Evolutionary conservation across 805 yeast species (phyloP).

Genomic region (Suhomyces sp.): DNA sequence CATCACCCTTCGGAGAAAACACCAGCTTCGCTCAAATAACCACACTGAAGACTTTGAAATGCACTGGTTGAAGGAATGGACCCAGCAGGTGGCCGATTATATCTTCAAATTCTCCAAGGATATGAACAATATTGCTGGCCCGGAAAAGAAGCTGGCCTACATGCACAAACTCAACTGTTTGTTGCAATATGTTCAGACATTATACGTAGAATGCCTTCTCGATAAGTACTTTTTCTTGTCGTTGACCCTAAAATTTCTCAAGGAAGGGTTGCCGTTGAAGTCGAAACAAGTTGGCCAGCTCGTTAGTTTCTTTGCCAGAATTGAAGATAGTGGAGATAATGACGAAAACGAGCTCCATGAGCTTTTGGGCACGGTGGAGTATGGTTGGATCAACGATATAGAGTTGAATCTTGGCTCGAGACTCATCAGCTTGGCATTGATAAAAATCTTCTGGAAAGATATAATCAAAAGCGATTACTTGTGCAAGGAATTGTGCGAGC

Average conservation of each 20-base stretch:
- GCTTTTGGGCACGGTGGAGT: neutral
- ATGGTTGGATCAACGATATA: constrained; percentile 12
- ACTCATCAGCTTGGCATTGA: constrained; percentile 41
- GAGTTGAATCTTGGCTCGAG: constrained; percentile 35
- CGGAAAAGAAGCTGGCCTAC: constrained; percentile 40
- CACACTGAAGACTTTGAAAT: constrained; percentile 37
- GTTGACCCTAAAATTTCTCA: constrained; percentile 59
- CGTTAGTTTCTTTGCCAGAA: constrained; percentile 11
- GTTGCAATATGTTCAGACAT: constrained; percentile 55
- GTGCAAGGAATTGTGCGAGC: constrained; percentile 64
- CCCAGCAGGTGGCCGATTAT: constrained; percentile 70
- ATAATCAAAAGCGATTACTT: constrained; percentile 53
- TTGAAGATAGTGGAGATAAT: constrained; percentile 4
- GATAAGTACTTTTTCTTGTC: constrained; percentile 60
- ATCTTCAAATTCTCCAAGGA: constrained; percentile 50
- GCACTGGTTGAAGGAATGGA: constrained; percentile 85
- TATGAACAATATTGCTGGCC: constrained; percentile 19
- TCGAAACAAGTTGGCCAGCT: constrained; percentile 22
- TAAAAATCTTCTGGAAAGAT: constrained; percentile 71
- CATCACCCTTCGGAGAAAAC: constrained; percentile 29
- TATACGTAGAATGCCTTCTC: constrained; percentile 66
- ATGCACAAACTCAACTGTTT: constrained; percentile 56
- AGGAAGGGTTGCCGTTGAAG: constrained; percentile 30
- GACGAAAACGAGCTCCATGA: constrained; percentile 21
- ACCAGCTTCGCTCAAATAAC: constrained; percentile 16